Percentiles rank a stretch among this genome's conserved stretches.
phyloP scores from a whole-genome alignment of 805 yeast genomes.

The Soucietia sequanensis region DNA sequence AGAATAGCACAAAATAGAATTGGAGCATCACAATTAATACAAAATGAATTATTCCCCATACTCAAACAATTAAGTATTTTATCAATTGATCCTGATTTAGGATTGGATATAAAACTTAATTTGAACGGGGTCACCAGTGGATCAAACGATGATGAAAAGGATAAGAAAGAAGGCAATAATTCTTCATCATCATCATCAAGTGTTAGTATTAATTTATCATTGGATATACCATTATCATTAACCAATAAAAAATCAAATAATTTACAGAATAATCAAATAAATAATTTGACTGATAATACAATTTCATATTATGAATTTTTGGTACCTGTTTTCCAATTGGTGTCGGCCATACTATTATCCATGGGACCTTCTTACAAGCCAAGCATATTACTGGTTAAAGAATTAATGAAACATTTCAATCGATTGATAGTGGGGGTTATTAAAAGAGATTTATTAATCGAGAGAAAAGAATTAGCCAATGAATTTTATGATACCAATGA shows the following conservation, averaged over 20 bases:
- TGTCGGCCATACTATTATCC: slow-evolving; percentile 64
- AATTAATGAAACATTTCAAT: slow-evolving; percentile 50
- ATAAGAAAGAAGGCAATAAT: slow-evolving; percentile 5
- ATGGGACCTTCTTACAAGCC: slow-evolving; percentile 74
- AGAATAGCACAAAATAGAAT: slow-evolving; percentile 71
- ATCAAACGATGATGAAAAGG: slow-evolving; percentile 5
- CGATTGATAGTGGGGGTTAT: slow-evolving; percentile 59
- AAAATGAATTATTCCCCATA: slow-evolving; percentile 67
- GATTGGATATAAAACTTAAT: slow-evolving; percentile 48
- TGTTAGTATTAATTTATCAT: slow-evolving; percentile 45
- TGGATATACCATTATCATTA: slow-evolving; percentile 51
- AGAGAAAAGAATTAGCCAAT: slow-evolving; percentile 15
- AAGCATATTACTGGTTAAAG: slow-evolving; percentile 52
- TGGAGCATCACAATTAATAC: slow-evolving; percentile 78
- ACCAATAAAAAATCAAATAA: slow-evolving; percentile 9
- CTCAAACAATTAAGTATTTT: slow-evolving; percentile 58
- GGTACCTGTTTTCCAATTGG: slow-evolving; percentile 71
- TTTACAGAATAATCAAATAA: slow-evolving; percentile 6
- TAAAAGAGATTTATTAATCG: slow-evolving; percentile 52
- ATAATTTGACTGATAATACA: slow-evolving; percentile 11
- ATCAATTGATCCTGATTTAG: slow-evolving; percentile 75
- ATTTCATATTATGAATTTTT: slow-evolving; percentile 66
- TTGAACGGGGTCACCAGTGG: slow-evolving; percentile 35
- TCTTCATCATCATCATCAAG: slow-evolving; percentile 18
- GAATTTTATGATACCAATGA: slow-evolving; percentile 15